These are phyloP conservation scores for Striga hermonthica DNA, from an alignment of 305 asterid genomes.

Conservation along the genomic window DNA sequence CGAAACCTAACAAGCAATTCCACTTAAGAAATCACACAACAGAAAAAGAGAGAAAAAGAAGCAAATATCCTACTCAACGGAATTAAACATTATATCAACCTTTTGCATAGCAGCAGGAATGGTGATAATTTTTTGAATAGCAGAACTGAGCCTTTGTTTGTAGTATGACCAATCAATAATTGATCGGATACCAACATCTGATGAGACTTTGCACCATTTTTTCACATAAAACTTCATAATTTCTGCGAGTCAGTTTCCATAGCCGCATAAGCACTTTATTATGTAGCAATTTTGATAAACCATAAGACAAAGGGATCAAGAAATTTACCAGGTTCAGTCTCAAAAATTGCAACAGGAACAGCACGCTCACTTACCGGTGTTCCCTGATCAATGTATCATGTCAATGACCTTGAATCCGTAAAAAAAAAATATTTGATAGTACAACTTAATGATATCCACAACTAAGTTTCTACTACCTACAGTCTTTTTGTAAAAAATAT, in stretches of 20 bases:
- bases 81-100: constrained; percentile 43
- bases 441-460: constrained; percentile 5
- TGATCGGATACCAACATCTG: constrained; percentile 90
- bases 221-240: constrained; percentile 81
- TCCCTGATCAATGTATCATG: constrained; percentile 65
- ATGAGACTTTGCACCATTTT: constrained; percentile 96
- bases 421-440: constrained; percentile 13
- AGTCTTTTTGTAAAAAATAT: constrained; percentile 10
- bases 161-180: constrained; percentile 99
- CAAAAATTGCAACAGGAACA: constrained; percentile 97
- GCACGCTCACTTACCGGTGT: constrained; percentile 99
- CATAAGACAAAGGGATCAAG: constrained; percentile 16
- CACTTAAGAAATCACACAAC: constrained; percentile 30
- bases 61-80: constrained; percentile 18
- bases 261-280: constrained; percentile 33
- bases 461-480: neutral
- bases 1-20: constrained; percentile 59
- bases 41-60: constrained; percentile 19
- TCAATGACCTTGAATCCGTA: constrained; percentile 23
- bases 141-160: constrained; percentile 91
- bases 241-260: constrained; percentile 51
- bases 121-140: constrained; percentile 90
- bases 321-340: constrained; percentile 75
- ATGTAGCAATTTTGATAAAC: constrained; percentile 20
- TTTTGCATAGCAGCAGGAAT: constrained; percentile 99